Evolutionary conservation across 2,329 filamentous ascomycete species (phyloP), one percentile per base, ranked within the genome.

Genomic region (Aquanectria penicillioides): DNA sequence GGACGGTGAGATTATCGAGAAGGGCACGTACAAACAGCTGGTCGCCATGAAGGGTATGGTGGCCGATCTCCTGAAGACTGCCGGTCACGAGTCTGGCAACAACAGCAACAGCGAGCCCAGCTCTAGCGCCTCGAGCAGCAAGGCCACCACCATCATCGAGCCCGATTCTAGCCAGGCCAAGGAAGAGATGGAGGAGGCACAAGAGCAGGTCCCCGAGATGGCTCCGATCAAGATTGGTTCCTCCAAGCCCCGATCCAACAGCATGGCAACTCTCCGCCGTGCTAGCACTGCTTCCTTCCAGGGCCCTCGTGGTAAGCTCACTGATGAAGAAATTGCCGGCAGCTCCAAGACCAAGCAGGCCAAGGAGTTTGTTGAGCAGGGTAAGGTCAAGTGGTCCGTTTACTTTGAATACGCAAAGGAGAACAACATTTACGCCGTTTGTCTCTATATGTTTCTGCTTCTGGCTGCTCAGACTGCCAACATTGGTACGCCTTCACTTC

Each of bases 361-460:
- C 55, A 96, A 97, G 77, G 95, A 99, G 75, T 90, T 90, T 66
- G 85, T 87, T 2, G 93, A 99, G 75, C 93, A 99, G 78, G 95
- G 95, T 71, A 97, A 98, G 75, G 95, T 99, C 68, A 98, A 97
- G 77, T 98, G 95, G 94, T 70, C 71, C 69, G 94, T 99, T 23
- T 99, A 99, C 73, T 81, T 83, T 15, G 94, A 97, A 77, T 99
- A 99, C 71, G 96, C 95, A 55, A 97, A 93, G 78, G 93, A 93
- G 58, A 97, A 92, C 81, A 97, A 98, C 74, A 77, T 97, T 13
- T 80, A 86, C 55, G 96, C 95, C 11, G 95, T 99, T 8, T 76
- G 77, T 13, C 82, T 97, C 65, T 99, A 98, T 75, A 70, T 97
- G 13, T 40, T 90, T 37, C 87, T 92, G 51, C 82, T 98, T 40